A percentile compares a stretch with the other conserved stretches of the same genome.
Evolutionary conservation across 352 stramenopile species (phyloP).

Genomic region (Pythium phragmitis): DNA sequence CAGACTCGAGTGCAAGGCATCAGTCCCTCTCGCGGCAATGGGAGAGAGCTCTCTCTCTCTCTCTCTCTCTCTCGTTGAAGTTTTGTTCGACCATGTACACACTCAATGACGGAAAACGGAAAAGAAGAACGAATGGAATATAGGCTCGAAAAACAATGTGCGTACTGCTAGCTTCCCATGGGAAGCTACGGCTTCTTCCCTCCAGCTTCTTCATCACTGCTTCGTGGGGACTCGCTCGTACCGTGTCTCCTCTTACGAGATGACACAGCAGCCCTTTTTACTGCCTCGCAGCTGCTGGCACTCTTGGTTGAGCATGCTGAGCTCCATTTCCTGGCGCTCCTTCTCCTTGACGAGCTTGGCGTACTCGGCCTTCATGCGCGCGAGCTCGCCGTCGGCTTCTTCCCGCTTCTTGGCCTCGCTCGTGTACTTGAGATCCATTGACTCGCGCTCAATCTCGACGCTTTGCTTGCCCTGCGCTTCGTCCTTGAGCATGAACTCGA

Average conservation of each 20-base stretch:
- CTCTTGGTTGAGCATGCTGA: constrained; percentile 74
- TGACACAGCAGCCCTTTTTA: constrained; percentile 66
- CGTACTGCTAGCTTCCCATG: no score
- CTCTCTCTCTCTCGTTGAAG: neutral
- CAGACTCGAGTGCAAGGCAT: neutral
- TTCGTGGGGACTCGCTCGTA: neutral
- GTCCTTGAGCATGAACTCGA: constrained; percentile 68
- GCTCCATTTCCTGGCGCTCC: constrained; percentile 75
- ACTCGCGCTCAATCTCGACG: constrained; percentile 75
- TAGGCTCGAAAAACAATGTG: neutral
- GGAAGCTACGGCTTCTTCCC: no score
- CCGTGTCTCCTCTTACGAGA: constrained; percentile 44
- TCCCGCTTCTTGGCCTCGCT: constrained; percentile 58
- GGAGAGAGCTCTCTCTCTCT: no score
- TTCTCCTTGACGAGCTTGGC: constrained; percentile 80
- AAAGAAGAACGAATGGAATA: constrained; percentile 12
- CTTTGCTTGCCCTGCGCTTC: constrained; percentile 64
- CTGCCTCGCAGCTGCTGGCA: constrained; percentile 59
- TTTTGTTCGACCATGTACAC: constrained; percentile 10
- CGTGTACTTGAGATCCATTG: constrained; percentile 62
- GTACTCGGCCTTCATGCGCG: constrained; percentile 63
- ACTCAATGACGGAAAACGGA: constrained; percentile 3
- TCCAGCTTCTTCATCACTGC: neutral
- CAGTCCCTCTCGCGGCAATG: neutral
- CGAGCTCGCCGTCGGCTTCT: constrained; percentile 60